Conservation (phyloP, 2,329 filamentous ascomycete genomes). For the Uncinocarpus reesii region DNA sequence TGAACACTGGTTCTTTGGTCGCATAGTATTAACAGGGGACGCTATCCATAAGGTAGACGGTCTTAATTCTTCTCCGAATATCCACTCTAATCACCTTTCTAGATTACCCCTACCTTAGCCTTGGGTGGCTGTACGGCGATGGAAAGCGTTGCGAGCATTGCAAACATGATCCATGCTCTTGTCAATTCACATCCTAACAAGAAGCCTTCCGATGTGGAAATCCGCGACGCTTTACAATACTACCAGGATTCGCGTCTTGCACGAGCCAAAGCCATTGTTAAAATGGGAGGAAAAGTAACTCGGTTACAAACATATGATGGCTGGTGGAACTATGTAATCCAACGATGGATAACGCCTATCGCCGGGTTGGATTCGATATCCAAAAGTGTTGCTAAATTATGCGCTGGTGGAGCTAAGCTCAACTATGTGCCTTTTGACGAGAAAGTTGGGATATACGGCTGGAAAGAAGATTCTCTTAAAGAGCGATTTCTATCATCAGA, state of each 20-base stretch:
- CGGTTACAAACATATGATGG: constrained; percentile 8
- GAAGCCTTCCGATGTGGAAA: background rate
- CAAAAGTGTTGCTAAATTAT: background rate
- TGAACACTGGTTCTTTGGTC: constrained; percentile 6
- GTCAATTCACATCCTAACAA: background rate
- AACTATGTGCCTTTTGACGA: background rate
- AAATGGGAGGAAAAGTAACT: background rate
- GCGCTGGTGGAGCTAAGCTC: background rate
- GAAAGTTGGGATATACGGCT: background rate
- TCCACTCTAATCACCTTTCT: background rate
- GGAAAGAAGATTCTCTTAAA: background rate
- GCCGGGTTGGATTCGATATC: background rate
- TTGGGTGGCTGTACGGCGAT: constrained; percentile 6
- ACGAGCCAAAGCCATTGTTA: background rate
- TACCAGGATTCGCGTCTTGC: background rate
- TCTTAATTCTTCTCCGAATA: background rate
- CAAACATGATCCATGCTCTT: background rate
- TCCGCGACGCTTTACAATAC: background rate
- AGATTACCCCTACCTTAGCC: constrained; percentile 6
- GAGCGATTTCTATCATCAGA: background rate
- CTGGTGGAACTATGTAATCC: background rate
- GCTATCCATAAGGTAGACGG: constrained; percentile 6
- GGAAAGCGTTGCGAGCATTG: constrained; percentile 4
- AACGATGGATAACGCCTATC: constrained; percentile 3
- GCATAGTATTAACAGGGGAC: constrained; percentile 4